Base-by-base conservation (phyloP, 352 stramenopile genomes). In the Phytophthora syringae region DNA sequence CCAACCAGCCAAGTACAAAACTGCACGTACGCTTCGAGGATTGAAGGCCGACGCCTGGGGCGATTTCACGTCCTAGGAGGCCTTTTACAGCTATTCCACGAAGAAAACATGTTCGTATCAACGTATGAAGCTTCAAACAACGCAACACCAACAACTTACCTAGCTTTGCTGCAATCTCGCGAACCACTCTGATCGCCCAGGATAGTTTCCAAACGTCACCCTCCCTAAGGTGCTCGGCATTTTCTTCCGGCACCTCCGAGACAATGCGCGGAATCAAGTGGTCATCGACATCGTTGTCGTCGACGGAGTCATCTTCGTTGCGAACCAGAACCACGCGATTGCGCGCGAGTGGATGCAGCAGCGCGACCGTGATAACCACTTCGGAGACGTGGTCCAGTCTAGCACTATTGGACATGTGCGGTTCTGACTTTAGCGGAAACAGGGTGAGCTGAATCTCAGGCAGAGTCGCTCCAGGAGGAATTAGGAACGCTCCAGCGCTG, bases 391-490 rank as follows among this genome's bases (percentile, higher is more conserved):
- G 74, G 22, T 86, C 69, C 7, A 89, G 60, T 13, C 54, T 52
- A 12, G 64, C 67, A 22, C 57, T 89, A 20, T 82, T 89, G 4
- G 70, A 77, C 21, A 87, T 77, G 52, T 95, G 84, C 6, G 89
- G 89, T 72, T 97, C 89, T 0, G 75, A 90, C 32, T 93, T 84
- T 9, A 74, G 77, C 5, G 90, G 92, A 49, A 98, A 98, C 28
- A 97, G 76, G 7, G 92, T 97, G 20, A 97, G 69, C 67, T 97
- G 89, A 50, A 97, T 84, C 57, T 97, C 80, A n/a, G 90, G 87
- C 3, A 76, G 25, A 6, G 81, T 90, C 12, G 68, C 63, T n/a
- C 84, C 87, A 0, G 88, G 88, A 9, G 88, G 81, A 21, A 79
- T 84, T 2, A 96, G 55, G 52, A 96, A 95, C 2, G 83, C 88